A percentile compares a stretch with the other conserved stretches of the same genome.
Evolutionary conservation across 768 basidiomycete genomes (phyloP).

Genomic region (Rhodotorula taiwanensis): DNA sequence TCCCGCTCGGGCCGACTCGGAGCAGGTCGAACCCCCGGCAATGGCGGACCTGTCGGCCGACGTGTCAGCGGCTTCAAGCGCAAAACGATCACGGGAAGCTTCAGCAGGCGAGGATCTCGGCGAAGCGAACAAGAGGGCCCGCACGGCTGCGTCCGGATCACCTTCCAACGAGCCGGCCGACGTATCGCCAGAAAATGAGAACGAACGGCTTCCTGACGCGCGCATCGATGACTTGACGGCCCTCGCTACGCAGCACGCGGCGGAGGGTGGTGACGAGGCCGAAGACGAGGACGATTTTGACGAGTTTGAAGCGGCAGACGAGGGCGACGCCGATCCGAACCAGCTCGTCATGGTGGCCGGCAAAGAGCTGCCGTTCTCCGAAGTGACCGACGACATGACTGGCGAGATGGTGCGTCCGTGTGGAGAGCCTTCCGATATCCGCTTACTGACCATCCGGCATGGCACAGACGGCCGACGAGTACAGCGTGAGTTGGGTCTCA

Average conservation of each 20-base stretch:
- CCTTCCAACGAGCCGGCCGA: too few species aligned
- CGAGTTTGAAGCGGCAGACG: constrained; percentile 39
- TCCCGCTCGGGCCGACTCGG: background rate
- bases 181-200: too few species aligned
- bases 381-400: constrained; percentile 68
- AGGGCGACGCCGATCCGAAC: constrained; percentile 37
- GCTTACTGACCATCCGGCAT: too few species aligned
- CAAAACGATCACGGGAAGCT: too few species aligned
- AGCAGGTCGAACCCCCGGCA: background rate
- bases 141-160: too few species aligned
- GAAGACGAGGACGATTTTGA: constrained; percentile 28
- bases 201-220: too few species aligned
- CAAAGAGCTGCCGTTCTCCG: constrained; percentile 61
- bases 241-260: background rate
- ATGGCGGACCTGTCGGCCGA: constrained; percentile 40
- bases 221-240: too few species aligned
- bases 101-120: constrained; percentile 51
- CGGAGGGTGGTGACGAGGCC: background rate
- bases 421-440: too few species aligned
- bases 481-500: constrained; percentile 9
- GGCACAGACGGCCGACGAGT: constrained; percentile 25
- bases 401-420: constrained; percentile 30
- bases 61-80: too few species aligned
- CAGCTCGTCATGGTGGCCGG: constrained; percentile 57
- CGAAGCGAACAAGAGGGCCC: constrained; percentile 35